phyloP scores from a whole-genome alignment of 495 filamentous ascomycete genomes.

The Hypoxylon fragiforme region DNA sequence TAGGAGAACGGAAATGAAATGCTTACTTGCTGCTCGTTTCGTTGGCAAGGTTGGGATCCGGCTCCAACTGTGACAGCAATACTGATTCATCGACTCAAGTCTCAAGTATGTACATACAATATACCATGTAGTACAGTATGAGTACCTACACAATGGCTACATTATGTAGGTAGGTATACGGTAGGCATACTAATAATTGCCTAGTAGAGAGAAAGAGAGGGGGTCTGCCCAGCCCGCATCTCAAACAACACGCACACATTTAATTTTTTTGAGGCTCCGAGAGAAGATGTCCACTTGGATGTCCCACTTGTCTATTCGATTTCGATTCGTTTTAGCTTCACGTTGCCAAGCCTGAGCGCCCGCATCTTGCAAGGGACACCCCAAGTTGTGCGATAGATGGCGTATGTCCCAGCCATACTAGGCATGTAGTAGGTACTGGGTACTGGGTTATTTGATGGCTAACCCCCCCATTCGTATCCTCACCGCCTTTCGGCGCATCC shows the following conservation, averaged over 20 bases:
- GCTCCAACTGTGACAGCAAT: not conserved
- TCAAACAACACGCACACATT: constrained; percentile 13
- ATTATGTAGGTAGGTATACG: not conserved
- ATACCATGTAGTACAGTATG: not conserved
- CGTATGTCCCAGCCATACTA: too few relatives aligned
- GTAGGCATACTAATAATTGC: constrained; percentile 1
- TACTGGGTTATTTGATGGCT: too few relatives aligned
- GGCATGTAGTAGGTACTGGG: too few relatives aligned
- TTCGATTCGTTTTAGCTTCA: not conserved
- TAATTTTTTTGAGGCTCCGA: constrained; percentile 25
- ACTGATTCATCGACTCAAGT: not conserved
- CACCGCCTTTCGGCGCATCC: constrained; percentile 32
- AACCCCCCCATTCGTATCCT: constrained; percentile 13
- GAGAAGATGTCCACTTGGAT: too few relatives aligned
- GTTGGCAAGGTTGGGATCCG: too few relatives aligned
- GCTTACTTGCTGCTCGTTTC: not conserved
- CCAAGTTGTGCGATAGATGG: constrained; percentile 17
- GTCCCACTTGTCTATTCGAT: constrained; percentile 8
- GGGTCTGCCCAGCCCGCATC: constrained; percentile 1
- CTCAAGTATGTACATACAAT: not conserved
- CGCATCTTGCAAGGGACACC: constrained; percentile 17
- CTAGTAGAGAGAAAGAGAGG: constrained; percentile 3
- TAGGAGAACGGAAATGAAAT: not conserved
- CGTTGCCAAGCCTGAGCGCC: constrained; percentile 15
- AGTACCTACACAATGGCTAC: not conserved